These are phyloP conservation scores for Eucalyptus marginata DNA, from an alignment of 345 rosid genomes.

Conservation along the genomic window DNA sequence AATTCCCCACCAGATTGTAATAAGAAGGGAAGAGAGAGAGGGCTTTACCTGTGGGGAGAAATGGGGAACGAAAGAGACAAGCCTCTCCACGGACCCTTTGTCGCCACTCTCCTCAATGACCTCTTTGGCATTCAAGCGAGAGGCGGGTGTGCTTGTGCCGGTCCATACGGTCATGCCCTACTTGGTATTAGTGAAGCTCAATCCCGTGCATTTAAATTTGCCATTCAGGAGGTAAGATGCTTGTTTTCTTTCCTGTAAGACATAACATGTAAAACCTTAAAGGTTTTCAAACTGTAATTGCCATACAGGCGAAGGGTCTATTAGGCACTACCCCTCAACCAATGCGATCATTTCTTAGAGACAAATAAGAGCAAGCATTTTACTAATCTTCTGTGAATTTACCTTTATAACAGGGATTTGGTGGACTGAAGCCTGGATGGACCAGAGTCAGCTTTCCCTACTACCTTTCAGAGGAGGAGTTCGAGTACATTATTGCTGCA, in stretches of 20 bases:
- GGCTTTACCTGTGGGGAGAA: constrained; percentile 24
- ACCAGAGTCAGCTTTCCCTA: constrained; percentile 57
- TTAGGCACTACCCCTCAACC: background rate
- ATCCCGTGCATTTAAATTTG: constrained; percentile 18
- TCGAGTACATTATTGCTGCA: constrained; percentile 34
- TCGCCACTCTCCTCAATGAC: constrained; percentile 40
- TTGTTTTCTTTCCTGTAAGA: background rate
- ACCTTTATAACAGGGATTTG: constrained; percentile 16
- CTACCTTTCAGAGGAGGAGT: constrained; percentile 34
- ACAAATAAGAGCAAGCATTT: background rate
- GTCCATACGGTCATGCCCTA: constrained; percentile 47
- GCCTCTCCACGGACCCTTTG: constrained; percentile 46
- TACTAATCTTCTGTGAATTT: background rate
- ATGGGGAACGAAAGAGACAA: constrained; percentile 21
- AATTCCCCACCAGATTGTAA: background rate
- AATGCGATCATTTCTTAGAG: background rate
- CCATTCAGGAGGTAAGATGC: constrained; percentile 24
- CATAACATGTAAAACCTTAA: background rate
- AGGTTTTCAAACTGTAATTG: background rate
- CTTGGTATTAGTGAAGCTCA: constrained; percentile 10
- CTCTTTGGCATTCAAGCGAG: constrained; percentile 60
- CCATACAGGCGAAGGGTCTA: background rate
- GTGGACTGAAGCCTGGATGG: constrained; percentile 48
- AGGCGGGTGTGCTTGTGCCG: constrained; percentile 67
- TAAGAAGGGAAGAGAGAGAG: background rate